Base-by-base conservation (phyloP, 768 basidiomycete species). In the Termitomyces bulborhizus region DNA sequence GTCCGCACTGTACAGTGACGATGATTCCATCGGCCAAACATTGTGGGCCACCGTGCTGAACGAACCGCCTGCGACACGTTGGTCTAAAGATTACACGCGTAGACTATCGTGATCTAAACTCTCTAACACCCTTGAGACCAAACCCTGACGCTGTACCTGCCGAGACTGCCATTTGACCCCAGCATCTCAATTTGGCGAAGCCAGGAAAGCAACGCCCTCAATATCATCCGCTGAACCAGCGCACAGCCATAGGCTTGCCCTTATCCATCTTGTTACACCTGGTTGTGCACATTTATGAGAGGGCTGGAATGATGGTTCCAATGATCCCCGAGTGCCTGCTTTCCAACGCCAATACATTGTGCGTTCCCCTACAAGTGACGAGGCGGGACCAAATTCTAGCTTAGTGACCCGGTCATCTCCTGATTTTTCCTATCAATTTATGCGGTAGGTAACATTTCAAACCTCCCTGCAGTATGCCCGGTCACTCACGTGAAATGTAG, bases 351-450 rank as follows among this genome's bases (percentile, higher is more conserved):
- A 60, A 29, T 69, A 66, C 42, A 53, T 65, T 39, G 68, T 68
- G 45, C 46, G 64, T 50, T 51, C 6, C n/a, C 31, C 46, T 1
- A 13, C 11, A 13, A 16, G 15, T 8, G 15, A 24, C 39, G 1
- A 26, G 21, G 5, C 26, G 34, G 46, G 41, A 18, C 34, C 16
- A 3, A 15, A 24, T 40, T 26, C 8, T 31, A 81, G 75, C 68
- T 79, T 24, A 68, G 69, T 11, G 81, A 77, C 59, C 62, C 74
- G 6, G 55, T 77, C 7, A 81, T 85, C 12, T 81, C 82, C 0
- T 50, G 82, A 18, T 73, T 82, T 26, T 85, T 85, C 65, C 68
- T 68, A 8, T 53, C n/a, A n/a, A n/a, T n/a, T n/a, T n/a, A n/a
- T n/a, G n/a, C n/a, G n/a, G n/a, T 73, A 62, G 58, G 55, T 55